Percentiles rank a stretch among this genome's conserved stretches.
Conservation (phyloP, 2,329 filamentous ascomycete genomes). For the Trichoderma oligosporum region DNA sequence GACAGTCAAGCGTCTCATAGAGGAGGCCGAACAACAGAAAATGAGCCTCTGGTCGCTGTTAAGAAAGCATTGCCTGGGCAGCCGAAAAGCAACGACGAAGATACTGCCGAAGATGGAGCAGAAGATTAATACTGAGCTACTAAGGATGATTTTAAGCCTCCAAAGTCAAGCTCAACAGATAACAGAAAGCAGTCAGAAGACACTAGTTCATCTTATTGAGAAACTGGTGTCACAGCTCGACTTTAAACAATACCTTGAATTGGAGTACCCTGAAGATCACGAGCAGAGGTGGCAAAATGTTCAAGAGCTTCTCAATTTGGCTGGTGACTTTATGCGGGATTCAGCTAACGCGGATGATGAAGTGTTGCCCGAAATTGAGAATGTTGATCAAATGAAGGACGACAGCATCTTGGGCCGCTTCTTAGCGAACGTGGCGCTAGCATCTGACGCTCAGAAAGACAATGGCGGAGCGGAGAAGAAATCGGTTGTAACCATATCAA, state of each 20-base stretch:
- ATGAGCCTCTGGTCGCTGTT: slow-evolving; percentile 75
- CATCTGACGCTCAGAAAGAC: slow-evolving; percentile 69
- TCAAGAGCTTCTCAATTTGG: slow-evolving; percentile 78
- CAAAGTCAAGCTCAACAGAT: slow-evolving; percentile 31
- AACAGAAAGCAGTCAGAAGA: slow-evolving; percentile 28
- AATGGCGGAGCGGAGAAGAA: slow-evolving; percentile 54
- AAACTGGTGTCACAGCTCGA: slow-evolving; percentile 60
- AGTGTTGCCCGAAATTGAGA: slow-evolving; percentile 63
- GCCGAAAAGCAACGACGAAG: slow-evolving; percentile 45
- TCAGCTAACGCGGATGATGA: slow-evolving; percentile 48
- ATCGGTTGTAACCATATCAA: slow-evolving; percentile 80
- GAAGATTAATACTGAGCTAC: slow-evolving; percentile 49
- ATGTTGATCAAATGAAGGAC: slow-evolving; percentile 64
- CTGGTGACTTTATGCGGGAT: slow-evolving; percentile 62
- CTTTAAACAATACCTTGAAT: slow-evolving; percentile 70
- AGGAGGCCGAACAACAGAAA: slow-evolving; percentile 68
- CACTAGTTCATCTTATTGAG: slow-evolving; percentile 48
- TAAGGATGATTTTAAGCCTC: slow-evolving; percentile 40
- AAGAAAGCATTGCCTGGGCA: slow-evolving; percentile 50
- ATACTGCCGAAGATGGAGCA: slow-evolving; percentile 51
- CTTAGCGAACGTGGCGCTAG: slow-evolving; percentile 85
- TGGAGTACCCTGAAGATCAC: slow-evolving; percentile 67
- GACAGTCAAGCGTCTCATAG: slow-evolving; percentile 69
- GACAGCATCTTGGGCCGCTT: slow-evolving; percentile 67
- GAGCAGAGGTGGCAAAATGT: slow-evolving; percentile 84